phyloP scores from a whole-genome alignment of 2,329 filamentous ascomycete species.

The Fusarium ambrosium region DNA sequence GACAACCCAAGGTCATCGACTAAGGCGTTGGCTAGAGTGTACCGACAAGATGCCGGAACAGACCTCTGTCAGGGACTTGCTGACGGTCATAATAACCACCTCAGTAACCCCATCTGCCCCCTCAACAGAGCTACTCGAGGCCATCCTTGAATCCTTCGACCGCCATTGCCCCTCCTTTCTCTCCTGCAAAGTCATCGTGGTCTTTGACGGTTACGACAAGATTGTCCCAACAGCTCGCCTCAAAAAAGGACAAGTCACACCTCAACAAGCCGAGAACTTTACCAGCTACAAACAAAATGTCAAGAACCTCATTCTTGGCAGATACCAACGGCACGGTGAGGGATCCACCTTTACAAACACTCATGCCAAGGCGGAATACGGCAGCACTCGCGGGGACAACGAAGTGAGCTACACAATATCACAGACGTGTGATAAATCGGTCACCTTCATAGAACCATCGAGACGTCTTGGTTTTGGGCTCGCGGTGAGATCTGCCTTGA shows the following conservation, averaged over 20 bases:
- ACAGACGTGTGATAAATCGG: constrained; percentile 51
- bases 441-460: constrained; percentile 64
- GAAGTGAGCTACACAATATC: constrained; percentile 54
- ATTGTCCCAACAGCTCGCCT: constrained; percentile 59
- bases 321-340: constrained; percentile 15
- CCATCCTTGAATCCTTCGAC: constrained; percentile 61
- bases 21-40: neutral
- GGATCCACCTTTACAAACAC: constrained; percentile 15
- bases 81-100: constrained; percentile 63
- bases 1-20: neutral
- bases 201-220: constrained; percentile 66
- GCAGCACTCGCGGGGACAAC: constrained; percentile 54
- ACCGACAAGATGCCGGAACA: constrained; percentile 24
- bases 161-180: constrained; percentile 57
- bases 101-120: constrained; percentile 69
- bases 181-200: constrained; percentile 62
- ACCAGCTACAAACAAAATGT: constrained; percentile 62
- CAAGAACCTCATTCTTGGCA: constrained; percentile 53
- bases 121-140: constrained; percentile 63
- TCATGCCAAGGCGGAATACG: constrained; percentile 60
- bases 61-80: constrained; percentile 2
- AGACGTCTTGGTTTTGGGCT: constrained; percentile 67
- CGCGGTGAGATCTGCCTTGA: constrained; percentile 65
- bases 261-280: constrained; percentile 58
- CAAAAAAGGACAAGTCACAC: constrained; percentile 67